A percentile compares a stretch with the other conserved stretches of the same genome.
These are phyloP conservation scores for Ceratonia siliqua DNA, from an alignment of 306 rosid species.

Conservation along the genomic window DNA sequence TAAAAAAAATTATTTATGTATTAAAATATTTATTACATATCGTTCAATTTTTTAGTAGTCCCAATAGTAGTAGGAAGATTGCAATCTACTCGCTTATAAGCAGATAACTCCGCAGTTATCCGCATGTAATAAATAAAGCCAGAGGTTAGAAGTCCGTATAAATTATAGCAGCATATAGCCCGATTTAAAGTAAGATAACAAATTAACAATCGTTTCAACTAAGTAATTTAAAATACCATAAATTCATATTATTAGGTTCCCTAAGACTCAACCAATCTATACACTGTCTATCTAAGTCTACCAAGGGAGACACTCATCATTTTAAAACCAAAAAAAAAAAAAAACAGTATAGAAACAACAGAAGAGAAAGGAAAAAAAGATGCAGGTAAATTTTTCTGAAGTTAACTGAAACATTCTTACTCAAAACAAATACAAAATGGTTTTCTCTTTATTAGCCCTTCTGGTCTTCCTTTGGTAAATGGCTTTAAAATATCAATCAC, in stretches of 20 bases:
- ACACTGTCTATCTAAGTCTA: conserved; percentile 41
- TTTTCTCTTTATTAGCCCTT: conserved; percentile 33
- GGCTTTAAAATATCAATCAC: conserved; percentile 42
- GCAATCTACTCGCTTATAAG: no score
- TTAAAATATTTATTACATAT: no score
- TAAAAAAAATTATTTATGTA: no score
- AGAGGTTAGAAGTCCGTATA: not conserved
- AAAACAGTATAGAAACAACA: not conserved
- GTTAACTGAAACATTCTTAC: conserved; percentile 39
- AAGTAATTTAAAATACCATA: conserved; percentile 22
- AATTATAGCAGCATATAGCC: not conserved
- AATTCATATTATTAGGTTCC: conserved; percentile 28
- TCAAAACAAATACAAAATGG: conserved; percentile 31
- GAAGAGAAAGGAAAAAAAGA: not conserved
- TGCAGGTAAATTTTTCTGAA: conserved; percentile 30
- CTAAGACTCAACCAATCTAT: conserved; percentile 39
- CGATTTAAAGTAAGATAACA: not conserved
- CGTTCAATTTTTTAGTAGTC: no score
- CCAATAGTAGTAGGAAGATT: no score
- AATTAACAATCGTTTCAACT: not conserved
- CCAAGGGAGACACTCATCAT: conserved; percentile 34
- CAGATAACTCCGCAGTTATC: no score
- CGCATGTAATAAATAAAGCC: not conserved
- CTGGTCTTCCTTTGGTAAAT: conserved; percentile 30
- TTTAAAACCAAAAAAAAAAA: conserved; percentile 14